These are phyloP conservation scores for Elsinoe fawcettii DNA, from an alignment of 2,329 filamentous ascomycete species.

Conservation along the genomic window DNA sequence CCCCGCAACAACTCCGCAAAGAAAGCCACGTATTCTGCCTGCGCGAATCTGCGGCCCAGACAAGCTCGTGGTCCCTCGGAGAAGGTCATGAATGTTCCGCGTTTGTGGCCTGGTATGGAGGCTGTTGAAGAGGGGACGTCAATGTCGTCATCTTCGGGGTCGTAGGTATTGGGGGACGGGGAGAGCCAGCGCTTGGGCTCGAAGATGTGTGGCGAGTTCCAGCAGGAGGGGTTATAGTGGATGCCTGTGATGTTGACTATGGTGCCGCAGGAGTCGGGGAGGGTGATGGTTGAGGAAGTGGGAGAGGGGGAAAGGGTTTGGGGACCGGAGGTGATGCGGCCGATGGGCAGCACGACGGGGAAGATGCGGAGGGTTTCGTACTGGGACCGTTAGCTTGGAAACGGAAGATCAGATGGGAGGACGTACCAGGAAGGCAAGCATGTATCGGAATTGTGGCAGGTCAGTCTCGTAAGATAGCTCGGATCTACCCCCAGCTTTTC, in stretches of 20 bases:
- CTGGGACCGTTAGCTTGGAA: neutral
- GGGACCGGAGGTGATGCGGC: neutral
- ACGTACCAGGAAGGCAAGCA: neutral
- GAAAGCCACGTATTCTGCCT: neutral
- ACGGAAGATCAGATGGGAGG: neutral
- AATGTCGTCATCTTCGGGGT: neutral
- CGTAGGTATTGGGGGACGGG: neutral
- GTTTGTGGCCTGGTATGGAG: neutral
- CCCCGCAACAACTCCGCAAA: neutral
- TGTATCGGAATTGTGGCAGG: neutral
- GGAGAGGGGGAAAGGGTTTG: neutral
- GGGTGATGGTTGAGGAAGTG: neutral
- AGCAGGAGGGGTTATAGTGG: neutral
- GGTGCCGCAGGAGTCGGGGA: neutral
- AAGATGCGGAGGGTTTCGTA: neutral
- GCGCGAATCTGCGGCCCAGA: neutral
- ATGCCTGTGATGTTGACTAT: neutral
- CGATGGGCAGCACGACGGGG: neutral
- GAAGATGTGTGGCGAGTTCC: neutral
- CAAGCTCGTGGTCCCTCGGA: neutral
- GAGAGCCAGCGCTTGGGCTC: neutral
- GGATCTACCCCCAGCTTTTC: neutral
- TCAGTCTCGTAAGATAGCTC: neutral
- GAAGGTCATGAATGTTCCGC: neutral
- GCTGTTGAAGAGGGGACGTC: neutral